A percentile compares a stretch with the other conserved stretches of the same genome.
Evolutionary conservation across 805 yeast genomes (phyloP).

Genomic region (Saccharomycopsis capsularis): DNA sequence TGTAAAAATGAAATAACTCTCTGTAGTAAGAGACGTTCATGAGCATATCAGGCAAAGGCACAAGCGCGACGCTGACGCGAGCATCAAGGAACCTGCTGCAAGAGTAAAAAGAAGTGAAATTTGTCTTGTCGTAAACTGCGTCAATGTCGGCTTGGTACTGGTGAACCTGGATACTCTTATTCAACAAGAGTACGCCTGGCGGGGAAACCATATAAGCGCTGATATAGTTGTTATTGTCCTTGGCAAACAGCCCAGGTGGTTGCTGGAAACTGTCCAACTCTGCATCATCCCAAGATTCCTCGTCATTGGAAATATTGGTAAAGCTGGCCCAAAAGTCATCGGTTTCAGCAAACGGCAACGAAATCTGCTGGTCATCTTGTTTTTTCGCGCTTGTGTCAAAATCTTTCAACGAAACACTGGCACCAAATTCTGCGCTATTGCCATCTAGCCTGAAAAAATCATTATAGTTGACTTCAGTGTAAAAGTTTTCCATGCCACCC

Average conservation of each 20-base stretch:
- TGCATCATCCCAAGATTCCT: neutral
- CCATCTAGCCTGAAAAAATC: no score
- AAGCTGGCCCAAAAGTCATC: conserved; percentile 16
- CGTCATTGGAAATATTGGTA: conserved; percentile 1
- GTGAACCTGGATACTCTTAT: neutral
- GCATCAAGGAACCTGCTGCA: neutral
- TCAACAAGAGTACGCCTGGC: conserved; percentile 7
- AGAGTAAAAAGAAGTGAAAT: neutral
- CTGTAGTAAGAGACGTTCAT: conserved; percentile 52
- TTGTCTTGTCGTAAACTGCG: conserved; percentile 1
- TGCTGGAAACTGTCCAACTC: no score
- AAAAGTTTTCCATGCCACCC: conserved; percentile 11
- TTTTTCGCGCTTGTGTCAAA: neutral
- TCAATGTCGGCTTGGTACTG: neutral
- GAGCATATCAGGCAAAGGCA: conserved; percentile 56
- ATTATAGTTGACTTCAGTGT: conserved; percentile 6
- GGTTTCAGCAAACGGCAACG: conserved; percentile 15
- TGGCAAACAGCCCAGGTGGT: no score
- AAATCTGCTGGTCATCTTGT: neutral
- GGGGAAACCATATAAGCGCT: conserved; percentile 7
- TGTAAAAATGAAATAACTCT: conserved; percentile 56
- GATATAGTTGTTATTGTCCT: conserved; percentile 1
- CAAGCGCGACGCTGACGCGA: conserved; percentile 1
- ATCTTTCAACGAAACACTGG: no score
- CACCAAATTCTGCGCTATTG: no score